Evolutionary conservation across 2,329 filamentous ascomycete genomes (phyloP).

Genomic region (Fusarium veterinarium): DNA sequence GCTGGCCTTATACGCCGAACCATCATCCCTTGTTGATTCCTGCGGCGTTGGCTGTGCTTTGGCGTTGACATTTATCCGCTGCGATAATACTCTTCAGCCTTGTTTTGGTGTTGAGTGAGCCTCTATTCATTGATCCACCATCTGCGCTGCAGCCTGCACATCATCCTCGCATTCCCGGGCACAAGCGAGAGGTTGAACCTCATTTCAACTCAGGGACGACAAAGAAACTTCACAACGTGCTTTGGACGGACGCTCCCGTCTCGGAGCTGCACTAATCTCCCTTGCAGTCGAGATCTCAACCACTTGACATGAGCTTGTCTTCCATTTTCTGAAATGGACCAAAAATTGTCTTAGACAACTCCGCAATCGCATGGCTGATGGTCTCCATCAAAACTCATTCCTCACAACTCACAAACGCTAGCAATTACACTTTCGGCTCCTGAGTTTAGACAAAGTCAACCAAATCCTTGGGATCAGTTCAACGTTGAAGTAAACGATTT

Average conservation of each 20-base stretch:
- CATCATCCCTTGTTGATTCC: conserved; percentile 14
- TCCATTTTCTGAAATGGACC: conserved; percentile 6
- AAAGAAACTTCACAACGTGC: conserved; percentile 15
- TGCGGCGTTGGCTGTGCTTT: background rate
- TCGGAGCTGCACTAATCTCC: conserved; percentile 17
- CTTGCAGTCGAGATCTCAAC: conserved; percentile 13
- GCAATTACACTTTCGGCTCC: conserved; percentile 31
- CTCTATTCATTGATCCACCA: conserved; percentile 8
- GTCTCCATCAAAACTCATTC: conserved; percentile 3
- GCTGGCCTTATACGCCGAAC: conserved; percentile 2
- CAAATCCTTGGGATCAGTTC: conserved; percentile 22
- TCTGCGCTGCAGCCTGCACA: conserved; percentile 22
- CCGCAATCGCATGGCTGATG: conserved; percentile 17
- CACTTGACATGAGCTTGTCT: conserved; percentile 15
- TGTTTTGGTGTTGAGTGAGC: background rate
- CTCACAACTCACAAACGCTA: conserved; percentile 13
- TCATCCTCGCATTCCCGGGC: conserved; percentile 28
- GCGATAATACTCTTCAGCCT: background rate
- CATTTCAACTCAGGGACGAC: background rate
- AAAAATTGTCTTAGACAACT: conserved; percentile 35
- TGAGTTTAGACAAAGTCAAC: conserved; percentile 31
- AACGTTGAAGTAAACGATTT: conserved; percentile 23
- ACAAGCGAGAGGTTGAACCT: conserved; percentile 23
- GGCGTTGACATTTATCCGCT: background rate
- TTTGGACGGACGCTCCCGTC: conserved; percentile 22